Percentiles rank a stretch among this genome's conserved stretches.
Evolutionary conservation across 768 basidiomycete genomes (phyloP).

Genomic region (Fomitopsis pulvina): DNA sequence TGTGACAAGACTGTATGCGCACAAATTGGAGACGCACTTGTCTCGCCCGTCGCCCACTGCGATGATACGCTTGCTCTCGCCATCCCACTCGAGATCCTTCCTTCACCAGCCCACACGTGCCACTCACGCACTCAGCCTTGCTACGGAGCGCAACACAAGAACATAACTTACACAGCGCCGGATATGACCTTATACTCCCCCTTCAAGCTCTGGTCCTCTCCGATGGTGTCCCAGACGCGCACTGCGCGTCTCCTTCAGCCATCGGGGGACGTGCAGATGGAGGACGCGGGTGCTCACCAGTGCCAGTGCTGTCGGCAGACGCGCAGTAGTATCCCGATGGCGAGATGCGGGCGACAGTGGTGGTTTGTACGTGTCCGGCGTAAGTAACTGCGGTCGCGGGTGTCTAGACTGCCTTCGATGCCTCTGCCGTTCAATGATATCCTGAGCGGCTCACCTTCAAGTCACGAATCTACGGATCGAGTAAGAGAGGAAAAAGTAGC

Average conservation of each 20-base stretch:
- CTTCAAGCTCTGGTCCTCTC: slow-evolving; percentile 78
- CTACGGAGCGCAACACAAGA: no score
- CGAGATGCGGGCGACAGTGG: slow-evolving; percentile 86
- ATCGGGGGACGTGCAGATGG: background rate
- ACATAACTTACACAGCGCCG: slow-evolving; percentile 55
- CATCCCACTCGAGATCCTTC: slow-evolving; percentile 95
- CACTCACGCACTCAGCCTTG: slow-evolving; percentile 10
- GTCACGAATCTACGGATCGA: slow-evolving; percentile 61
- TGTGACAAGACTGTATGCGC: background rate
- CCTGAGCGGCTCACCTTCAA: slow-evolving; percentile 48
- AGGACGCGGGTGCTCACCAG: slow-evolving; percentile 43
- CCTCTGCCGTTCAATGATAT: background rate
- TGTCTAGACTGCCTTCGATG: slow-evolving; percentile 40
- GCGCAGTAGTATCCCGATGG: slow-evolving; percentile 96
- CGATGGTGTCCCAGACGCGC: slow-evolving; percentile 89
- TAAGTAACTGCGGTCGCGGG: slow-evolving; percentile 58
- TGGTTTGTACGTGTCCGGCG: slow-evolving; percentile 73
- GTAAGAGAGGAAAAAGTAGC: background rate
- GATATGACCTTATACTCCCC: slow-evolving; percentile 72
- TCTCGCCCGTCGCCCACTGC: slow-evolving; percentile 91
- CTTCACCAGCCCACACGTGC: slow-evolving; percentile 29
- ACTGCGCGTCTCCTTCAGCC: slow-evolving; percentile 35
- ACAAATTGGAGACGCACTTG: slow-evolving; percentile 42
- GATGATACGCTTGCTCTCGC: slow-evolving; percentile 93
- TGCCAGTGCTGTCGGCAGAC: slow-evolving; percentile 78